phyloP scores from a whole-genome alignment of 768 basidiomycete genomes.

The Agaricus subrufescens region DNA sequence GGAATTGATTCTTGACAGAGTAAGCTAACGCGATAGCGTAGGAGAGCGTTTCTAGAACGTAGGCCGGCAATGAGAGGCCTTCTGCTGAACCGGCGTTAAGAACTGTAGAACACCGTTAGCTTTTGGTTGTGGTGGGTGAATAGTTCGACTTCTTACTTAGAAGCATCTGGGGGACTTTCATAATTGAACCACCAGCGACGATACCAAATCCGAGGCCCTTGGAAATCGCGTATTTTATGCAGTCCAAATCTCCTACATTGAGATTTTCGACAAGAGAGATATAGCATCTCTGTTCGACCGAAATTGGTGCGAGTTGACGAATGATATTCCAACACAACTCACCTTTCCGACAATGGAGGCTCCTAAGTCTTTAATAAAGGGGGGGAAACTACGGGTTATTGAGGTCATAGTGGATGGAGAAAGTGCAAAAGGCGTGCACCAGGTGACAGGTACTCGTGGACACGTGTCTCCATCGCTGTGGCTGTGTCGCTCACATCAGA shows the following conservation, averaged over 20 bases:
- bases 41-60: slow-evolving; percentile 84
- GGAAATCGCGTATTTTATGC: slow-evolving; percentile 88
- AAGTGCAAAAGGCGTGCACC: not conserved
- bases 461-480: not conserved
- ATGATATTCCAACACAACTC: not conserved
- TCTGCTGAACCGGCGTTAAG: slow-evolving; percentile 70
- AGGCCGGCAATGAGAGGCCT: slow-evolving; percentile 84
- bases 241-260: slow-evolving; percentile 68
- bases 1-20: slow-evolving; percentile 79
- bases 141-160: slow-evolving; percentile 51
- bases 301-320: not conserved
- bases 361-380: slow-evolving; percentile 3
- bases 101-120: slow-evolving; percentile 38
- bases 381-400: slow-evolving; percentile 5
- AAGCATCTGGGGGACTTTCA: slow-evolving; percentile 94
- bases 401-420: slow-evolving; percentile 3
- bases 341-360: slow-evolving; percentile 3
- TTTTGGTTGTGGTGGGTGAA: not conserved
- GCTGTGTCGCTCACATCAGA: too few species aligned
- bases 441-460: too few species aligned
- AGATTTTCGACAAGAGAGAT: slow-evolving; percentile 83
- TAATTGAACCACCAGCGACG: slow-evolving; percentile 86
- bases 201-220: slow-evolving; percentile 93
- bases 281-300: slow-evolving; percentile 72
- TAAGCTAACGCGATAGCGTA: slow-evolving; percentile 91